Evolutionary conservation across 208 protist genomes (phyloP), one percentile per base, ranked within the genome.

Genomic region (Trypanosoma cruzi): DNA sequence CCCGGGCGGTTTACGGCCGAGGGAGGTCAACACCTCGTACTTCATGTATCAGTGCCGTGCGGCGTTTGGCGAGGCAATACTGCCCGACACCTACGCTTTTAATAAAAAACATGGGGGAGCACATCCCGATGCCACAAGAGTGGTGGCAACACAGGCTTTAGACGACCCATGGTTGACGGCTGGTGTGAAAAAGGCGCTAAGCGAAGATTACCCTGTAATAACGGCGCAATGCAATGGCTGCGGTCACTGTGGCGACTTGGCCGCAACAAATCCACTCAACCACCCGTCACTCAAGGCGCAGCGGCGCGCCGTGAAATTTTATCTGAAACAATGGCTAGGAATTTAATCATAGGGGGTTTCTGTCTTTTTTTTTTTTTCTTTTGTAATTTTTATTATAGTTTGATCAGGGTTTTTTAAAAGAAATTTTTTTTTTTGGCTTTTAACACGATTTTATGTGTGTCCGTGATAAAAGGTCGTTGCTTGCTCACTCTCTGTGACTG

Each of bases 91-190:
- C 16, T 85, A 71, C 61, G 58, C 37, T 32, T 85, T 85, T 57
- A 85, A 85, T 59, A 50, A 58, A 22, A 57, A n/a, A 24, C 58
- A 77, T 44, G 74, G 80, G n/a, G 80, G 80, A 0, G 63, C 75
- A 18, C 36, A 16, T 32, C 79, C 79, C 6, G 13, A 40, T 13
- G 64, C 71, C 26, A 73, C 71, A 37, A 64, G 62, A 20, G 79
- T 84, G 54, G 60, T 84, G 46, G 79, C 79, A 26, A 68, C 74
- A 44, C 79, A 84, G 46, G 79, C 62, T 49, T 75, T 64, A 3
- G 79, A 84, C 52, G 79, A 84, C 44, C 79, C 79, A 20, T 84
- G 79, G 74, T 52, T 73, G 18, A 60, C 74, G 22, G 79, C 79
- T 10, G 74, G 79, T 11, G 79, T 76, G 31, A 65, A 26, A 36